A percentile compares a stretch with the other conserved stretches of the same genome.
Evolutionary conservation across 331 rosid species (phyloP).

Genomic region (Acacia pycnantha): DNA sequence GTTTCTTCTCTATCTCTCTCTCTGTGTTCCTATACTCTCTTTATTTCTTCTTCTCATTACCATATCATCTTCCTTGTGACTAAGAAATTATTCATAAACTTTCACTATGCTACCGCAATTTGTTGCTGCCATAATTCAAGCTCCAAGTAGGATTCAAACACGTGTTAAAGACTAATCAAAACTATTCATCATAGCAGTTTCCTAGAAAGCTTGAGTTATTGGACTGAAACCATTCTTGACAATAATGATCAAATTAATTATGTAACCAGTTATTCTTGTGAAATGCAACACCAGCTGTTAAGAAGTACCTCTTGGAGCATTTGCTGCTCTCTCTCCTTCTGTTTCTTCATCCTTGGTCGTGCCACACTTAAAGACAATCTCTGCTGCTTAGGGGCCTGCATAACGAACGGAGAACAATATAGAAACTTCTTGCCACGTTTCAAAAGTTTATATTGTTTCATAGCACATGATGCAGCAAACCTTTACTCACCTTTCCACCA

Average conservation of each 20-base stretch:
- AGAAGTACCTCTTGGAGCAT: constrained; percentile 66
- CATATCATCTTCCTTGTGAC: not conserved
- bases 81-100: not conserved
- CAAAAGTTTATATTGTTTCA: not conserved
- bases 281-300: not conserved
- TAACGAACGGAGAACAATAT: constrained; percentile 18
- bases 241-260: not conserved
- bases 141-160: not conserved
- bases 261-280: not conserved
- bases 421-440: not conserved
- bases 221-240: not conserved
- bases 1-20: too few relatives aligned
- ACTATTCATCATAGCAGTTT: not conserved
- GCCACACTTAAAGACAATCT: constrained; percentile 80
- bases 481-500: constrained; percentile 76
- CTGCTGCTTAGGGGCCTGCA: constrained; percentile 69
- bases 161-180: not conserved
- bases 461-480: constrained; percentile 11
- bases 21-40: too few relatives aligned
- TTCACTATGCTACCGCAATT: not conserved
- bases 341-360: constrained; percentile 78
- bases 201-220: not conserved
- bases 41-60: too few relatives aligned
- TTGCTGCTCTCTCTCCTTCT: constrained; percentile 78
- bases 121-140: not conserved